Base-by-base conservation (phyloP, 306 rosid genomes). In the Medicago ruthenica region DNA sequence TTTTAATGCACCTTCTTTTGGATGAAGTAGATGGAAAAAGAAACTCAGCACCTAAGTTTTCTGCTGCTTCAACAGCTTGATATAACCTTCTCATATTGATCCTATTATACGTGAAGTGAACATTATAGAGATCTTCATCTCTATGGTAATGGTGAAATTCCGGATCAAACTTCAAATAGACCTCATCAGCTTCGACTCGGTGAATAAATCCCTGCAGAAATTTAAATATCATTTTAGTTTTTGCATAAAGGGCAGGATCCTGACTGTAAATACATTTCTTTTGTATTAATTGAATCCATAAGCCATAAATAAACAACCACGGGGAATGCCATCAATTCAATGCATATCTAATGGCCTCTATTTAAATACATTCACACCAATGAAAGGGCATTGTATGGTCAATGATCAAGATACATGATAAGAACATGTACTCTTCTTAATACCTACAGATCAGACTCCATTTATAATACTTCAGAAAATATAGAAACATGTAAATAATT, bases 121-220 rank as follows among this genome's bases (percentile, higher is more conserved):
- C 83, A 80, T 85, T 76, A 55, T 93, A 90, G 13, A 59, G 70
- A 81, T 84, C 67, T 48, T 65, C 85, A 64, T 87, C 93, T 76
- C 76, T 83, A 54, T 93, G 92, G 65, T 18, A 3, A 1, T 1
- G 18, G 79, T 93, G 92, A 80, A 89, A 88, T 18, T 17, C 87
- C 5, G 73, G 47, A 40, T 76, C 79, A 86, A 91, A 91, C 85
- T 71, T 91, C 88, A 93, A 83, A 81, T 71, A 76, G 18, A 91
- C 83, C 77, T 93, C 90, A 78, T 93, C 98, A 77, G 98, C 93
- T 79, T 93, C 98, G 10, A 93, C 93, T 31, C 87, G 88, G 82
- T 91, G 88, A 72, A 93, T 71, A 78, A 7, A 89, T 77, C 98
- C 98, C 98, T 93, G 80, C 54, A 76, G 31, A 80, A 76, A 31